phyloP scores from a whole-genome alignment of 306 rosid species.

The Prunus campanulata region DNA sequence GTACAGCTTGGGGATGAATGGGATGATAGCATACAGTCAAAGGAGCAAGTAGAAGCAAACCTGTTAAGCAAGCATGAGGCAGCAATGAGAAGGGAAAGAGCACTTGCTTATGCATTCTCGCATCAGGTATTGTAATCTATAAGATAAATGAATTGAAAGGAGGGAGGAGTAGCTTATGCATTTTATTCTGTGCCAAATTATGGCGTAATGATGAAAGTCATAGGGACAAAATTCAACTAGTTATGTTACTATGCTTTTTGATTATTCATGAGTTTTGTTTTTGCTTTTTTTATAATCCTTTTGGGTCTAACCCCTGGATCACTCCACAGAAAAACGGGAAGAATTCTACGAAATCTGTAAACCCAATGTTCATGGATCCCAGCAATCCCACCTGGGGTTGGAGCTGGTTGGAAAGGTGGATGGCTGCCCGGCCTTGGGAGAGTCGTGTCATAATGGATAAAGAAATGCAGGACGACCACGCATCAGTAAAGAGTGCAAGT shows the following conservation, averaged over 20 bases:
- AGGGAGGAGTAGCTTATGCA: not conserved
- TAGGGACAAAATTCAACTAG: not conserved
- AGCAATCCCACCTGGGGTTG: constrained; percentile 96
- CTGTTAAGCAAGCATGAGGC: constrained; percentile 88
- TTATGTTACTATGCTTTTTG: not conserved
- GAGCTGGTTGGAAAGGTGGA: constrained; percentile 99
- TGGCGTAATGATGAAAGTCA: not conserved
- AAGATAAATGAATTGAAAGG: not conserved
- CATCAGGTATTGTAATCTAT: constrained; percentile 73
- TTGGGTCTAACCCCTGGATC: constrained; percentile 17
- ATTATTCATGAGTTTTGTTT: not conserved
- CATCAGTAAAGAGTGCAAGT: constrained; percentile 60
- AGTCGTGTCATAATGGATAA: constrained; percentile 46
- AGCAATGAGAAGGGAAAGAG: constrained; percentile 89
- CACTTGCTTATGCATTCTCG: constrained; percentile 90
- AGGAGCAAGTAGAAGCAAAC: constrained; percentile 90
- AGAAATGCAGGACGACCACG: constrained; percentile 50
- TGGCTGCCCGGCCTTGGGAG: constrained; percentile 83
- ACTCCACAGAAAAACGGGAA: constrained; percentile 72
- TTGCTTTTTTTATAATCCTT: not conserved
- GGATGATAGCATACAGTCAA: constrained; percentile 95
- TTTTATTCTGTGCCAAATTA: not conserved
- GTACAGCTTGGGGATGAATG: constrained; percentile 93
- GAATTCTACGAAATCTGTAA: constrained; percentile 61
- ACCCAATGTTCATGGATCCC: constrained; percentile 96